These are phyloP conservation scores for Cyclotella sp. DNA, from an alignment of 108 stramenopile species.

Conservation along the genomic window DNA sequence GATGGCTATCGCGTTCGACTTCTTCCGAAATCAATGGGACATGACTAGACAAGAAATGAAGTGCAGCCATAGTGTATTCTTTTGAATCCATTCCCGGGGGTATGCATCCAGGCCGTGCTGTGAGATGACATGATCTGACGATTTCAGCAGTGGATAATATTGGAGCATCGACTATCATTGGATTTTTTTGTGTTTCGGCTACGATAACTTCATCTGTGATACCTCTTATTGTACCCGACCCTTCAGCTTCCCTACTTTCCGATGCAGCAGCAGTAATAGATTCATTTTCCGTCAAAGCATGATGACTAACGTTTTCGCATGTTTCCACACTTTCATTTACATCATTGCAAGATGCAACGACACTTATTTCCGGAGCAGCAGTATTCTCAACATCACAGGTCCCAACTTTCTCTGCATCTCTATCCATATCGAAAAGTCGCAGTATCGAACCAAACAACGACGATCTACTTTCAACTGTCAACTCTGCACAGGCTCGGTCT, in stretches of 20 bases:
- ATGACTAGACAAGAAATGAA: conserved; percentile 63
- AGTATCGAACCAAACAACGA: conserved; percentile 51
- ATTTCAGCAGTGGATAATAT: conserved; percentile 63
- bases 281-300: not conserved
- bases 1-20: not conserved
- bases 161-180: conserved; percentile 36
- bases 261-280: not conserved
- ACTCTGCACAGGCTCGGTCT: conserved; percentile 47
- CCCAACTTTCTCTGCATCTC: not conserved
- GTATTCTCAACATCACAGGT: conserved; percentile 6
- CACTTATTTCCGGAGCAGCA: not conserved
- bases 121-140: conserved; percentile 62
- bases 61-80: conserved; percentile 72
- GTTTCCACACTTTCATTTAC: not conserved
- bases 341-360: not conserved
- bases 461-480: conserved; percentile 40
- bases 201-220: not conserved
- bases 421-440: conserved; percentile 41
- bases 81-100: conserved; percentile 78
- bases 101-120: conserved; percentile 65
- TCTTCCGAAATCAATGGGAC: conserved; percentile 39
- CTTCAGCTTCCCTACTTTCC: not conserved
- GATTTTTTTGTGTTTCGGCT: not conserved
- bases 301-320: not conserved
- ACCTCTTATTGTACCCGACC: not conserved